phyloP scores from a whole-genome alignment of 495 filamentous ascomycete species.

The Podospora conica region DNA sequence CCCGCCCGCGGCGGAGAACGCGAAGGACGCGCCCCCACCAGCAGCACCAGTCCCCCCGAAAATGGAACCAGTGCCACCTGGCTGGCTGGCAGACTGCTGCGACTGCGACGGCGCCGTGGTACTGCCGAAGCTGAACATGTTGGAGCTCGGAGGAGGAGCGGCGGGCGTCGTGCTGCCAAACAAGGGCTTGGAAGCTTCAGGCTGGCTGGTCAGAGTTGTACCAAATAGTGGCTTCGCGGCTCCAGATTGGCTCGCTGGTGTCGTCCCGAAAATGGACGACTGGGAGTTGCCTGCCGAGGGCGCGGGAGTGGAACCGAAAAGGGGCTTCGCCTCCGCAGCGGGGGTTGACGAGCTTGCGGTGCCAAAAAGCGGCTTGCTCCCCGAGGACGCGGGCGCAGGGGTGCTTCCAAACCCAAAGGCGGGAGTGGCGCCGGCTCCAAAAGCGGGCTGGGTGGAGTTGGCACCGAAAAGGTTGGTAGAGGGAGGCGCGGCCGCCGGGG shows the following conservation, averaged over 20 bases:
- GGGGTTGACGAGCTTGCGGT: conserved; percentile 1
- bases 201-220: conserved; percentile 2
- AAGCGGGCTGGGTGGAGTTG: conserved; percentile 14
- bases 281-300: conserved; percentile 15
- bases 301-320: conserved; percentile 14
- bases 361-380: conserved; percentile 23
- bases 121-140: conserved; percentile 26
- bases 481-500: conserved; percentile 15
- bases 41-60: conserved; percentile 22
- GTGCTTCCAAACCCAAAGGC: background rate
- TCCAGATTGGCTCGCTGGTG: conserved; percentile 5
- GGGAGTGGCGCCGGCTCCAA: background rate
- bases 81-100: conserved; percentile 23
- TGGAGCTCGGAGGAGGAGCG: conserved; percentile 12
- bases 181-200: conserved; percentile 15
- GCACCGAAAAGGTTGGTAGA: conserved; percentile 27
- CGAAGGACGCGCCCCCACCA: conserved; percentile 29
- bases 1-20: conserved; percentile 33
- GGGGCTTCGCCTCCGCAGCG: conserved; percentile 7
- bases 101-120: conserved; percentile 22
- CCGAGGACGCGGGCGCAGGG: background rate
- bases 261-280: conserved; percentile 21
- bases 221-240: conserved; percentile 24
- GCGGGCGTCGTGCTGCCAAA: conserved; percentile 16
- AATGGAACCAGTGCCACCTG: conserved; percentile 13